Conservation (phyloP, 2,329 filamentous ascomycete species). For the Metarhizium robertsii region DNA sequence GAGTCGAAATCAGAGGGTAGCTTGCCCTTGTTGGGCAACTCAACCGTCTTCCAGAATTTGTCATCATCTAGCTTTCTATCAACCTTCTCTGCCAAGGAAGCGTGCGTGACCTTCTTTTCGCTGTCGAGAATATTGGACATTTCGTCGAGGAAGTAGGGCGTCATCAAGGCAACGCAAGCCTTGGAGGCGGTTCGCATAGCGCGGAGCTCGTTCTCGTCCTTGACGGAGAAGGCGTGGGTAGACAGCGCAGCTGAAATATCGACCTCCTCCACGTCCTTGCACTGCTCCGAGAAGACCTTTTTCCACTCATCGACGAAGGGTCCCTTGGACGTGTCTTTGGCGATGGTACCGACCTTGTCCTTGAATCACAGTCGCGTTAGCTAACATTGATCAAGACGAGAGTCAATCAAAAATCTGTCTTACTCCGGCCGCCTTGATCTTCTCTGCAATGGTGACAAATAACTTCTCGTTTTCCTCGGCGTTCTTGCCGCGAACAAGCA, state of each 20-base stretch:
- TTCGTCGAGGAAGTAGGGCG: slow-evolving; percentile 93
- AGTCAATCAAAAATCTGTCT: slow-evolving; percentile 24
- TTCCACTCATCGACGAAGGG: slow-evolving; percentile 98
- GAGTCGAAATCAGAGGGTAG: slow-evolving; percentile 81
- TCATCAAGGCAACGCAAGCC: slow-evolving; percentile 89
- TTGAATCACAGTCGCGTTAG: slow-evolving; percentile 21
- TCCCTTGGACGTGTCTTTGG: slow-evolving; percentile 76
- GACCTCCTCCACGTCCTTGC: slow-evolving; percentile 80
- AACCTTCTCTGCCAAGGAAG: slow-evolving; percentile 74
- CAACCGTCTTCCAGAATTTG: slow-evolving; percentile 82
- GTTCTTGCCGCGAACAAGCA: slow-evolving; percentile 87
- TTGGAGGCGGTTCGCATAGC: slow-evolving; percentile 91
- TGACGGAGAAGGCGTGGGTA: slow-evolving; percentile 74
- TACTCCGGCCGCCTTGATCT: slow-evolving; percentile 81
- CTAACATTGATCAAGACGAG: slow-evolving; percentile 3
- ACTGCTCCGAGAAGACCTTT: slow-evolving; percentile 64
- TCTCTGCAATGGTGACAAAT: slow-evolving; percentile 73
- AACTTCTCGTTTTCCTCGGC: slow-evolving; percentile 84
- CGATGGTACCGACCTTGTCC: slow-evolving; percentile 83
- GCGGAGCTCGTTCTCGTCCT: slow-evolving; percentile 89
- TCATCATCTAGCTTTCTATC: slow-evolving; percentile 84
- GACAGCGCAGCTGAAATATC: slow-evolving; percentile 80
- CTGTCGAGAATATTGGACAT: slow-evolving; percentile 95
- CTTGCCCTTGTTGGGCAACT: slow-evolving; percentile 61
- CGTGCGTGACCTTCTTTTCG: slow-evolving; percentile 95